Percentiles rank a stretch among this genome's conserved stretches.
phyloP scores from a whole-genome alignment of 371 early-diverging fungal species.

The Polyrhizophydium stewartii region DNA sequence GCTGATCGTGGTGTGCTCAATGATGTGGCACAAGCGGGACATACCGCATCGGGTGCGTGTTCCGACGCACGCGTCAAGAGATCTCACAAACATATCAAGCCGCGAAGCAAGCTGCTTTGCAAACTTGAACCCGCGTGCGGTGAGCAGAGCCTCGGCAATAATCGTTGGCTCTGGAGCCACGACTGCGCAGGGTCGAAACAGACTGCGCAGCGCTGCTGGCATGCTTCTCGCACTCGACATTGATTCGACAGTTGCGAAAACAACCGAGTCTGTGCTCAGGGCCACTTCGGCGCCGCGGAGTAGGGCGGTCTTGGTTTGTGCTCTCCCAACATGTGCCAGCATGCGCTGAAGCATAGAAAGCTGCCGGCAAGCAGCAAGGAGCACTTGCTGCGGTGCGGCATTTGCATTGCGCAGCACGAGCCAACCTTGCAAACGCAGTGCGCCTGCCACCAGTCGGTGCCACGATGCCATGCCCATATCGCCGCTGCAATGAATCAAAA shows the following conservation, averaged over 20 bases:
- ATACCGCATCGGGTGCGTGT: not conserved
- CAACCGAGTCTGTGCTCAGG: no score
- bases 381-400: no score
- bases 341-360: no score
- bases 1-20: not conserved
- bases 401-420: no score
- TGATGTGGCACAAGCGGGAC: not conserved
- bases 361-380: no score
- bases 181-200: conserved; percentile 32
- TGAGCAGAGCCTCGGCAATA: conserved; percentile 22
- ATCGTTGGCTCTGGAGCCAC: conserved; percentile 15
- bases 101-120: conserved; percentile 17
- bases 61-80: not conserved
- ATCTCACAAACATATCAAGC: conserved; percentile 13
- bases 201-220: conserved; percentile 23
- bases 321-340: no score
- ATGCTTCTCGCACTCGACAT: conserved; percentile 21
- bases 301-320: no score
- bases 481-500: conserved; percentile 22
- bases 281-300: no score
- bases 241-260: conserved; percentile 28
- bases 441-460: no score
- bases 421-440: no score
- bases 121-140: conserved; percentile 16
- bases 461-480: no score